These are phyloP conservation scores for Pichia californica DNA, from an alignment of 805 yeast genomes.

Conservation along the genomic window DNA sequence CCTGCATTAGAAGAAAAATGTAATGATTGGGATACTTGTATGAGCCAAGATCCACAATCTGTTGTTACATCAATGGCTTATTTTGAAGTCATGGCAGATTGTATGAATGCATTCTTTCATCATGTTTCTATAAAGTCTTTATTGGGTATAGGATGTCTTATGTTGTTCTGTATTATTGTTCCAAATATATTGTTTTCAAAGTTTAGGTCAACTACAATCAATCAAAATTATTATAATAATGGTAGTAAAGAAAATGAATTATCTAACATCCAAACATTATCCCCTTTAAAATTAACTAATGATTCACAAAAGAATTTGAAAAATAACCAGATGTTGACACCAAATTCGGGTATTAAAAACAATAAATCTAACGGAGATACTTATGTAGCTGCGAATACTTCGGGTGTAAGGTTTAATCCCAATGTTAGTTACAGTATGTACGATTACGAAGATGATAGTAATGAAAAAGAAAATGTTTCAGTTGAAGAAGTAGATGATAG, in stretches of 20 bases:
- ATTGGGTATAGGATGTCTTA: slow-evolving; percentile 14
- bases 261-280: slow-evolving; percentile 1
- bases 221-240: slow-evolving; percentile 20
- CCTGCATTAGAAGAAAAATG: slow-evolving; percentile 74
- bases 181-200: slow-evolving; percentile 26
- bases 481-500: background rate
- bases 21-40: slow-evolving; percentile 71
- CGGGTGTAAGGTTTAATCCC: slow-evolving; percentile 26
- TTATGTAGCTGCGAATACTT: background rate
- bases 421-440: slow-evolving; percentile 25
- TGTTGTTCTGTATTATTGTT: slow-evolving; percentile 16
- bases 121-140: slow-evolving; percentile 23
- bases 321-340: no score
- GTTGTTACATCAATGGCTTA: slow-evolving; percentile 28
- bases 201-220: slow-evolving; percentile 21
- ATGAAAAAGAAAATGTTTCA: no score
- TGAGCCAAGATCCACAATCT: slow-evolving; percentile 66
- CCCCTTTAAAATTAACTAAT: slow-evolving; percentile 1
- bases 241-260: background rate
- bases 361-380: no score
- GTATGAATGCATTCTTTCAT: slow-evolving; percentile 29
- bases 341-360: no score
- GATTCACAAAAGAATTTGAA: no score
- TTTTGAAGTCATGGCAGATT: slow-evolving; percentile 30
- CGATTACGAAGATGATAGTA: slow-evolving; percentile 7